Conservation (phyloP, 345 rosid species). For the Hibiscus tridactylites region DNA sequence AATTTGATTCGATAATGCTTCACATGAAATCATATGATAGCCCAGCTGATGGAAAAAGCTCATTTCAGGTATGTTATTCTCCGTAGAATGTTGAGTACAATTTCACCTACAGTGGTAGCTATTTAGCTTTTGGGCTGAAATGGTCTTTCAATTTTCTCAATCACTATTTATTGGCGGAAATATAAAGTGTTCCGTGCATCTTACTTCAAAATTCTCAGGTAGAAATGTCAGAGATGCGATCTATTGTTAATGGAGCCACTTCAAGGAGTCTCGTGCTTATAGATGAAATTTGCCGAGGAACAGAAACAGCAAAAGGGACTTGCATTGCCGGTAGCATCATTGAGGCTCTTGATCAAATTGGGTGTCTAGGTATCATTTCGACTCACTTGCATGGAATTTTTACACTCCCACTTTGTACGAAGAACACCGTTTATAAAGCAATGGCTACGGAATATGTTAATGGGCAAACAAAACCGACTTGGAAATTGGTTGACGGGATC, state of each 20-base stretch:
- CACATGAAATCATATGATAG: constrained; percentile 91
- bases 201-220: constrained; percentile 38
- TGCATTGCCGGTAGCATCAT: constrained; percentile 95
- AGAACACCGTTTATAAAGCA: constrained; percentile 56
- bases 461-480: constrained; percentile 79
- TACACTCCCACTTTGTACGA: constrained; percentile 53
- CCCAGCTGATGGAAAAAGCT: constrained; percentile 95
- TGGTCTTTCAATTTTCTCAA: not conserved
- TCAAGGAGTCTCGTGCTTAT: constrained; percentile 86
- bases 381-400: constrained; percentile 94
- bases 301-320: constrained; percentile 93
- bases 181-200: not conserved
- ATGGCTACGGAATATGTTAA: constrained; percentile 69
- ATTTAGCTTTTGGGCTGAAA: not conserved
- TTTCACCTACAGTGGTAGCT: not conserved
- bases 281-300: constrained; percentile 96
- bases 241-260: constrained; percentile 58
- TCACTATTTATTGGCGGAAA: not conserved
- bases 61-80: constrained; percentile 64
- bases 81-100: not conserved
- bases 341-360: constrained; percentile 65
- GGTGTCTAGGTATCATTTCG: constrained; percentile 87
- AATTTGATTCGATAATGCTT: constrained; percentile 87
- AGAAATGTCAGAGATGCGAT: constrained; percentile 91
- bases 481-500: constrained; percentile 82